A percentile compares a stretch with the other conserved stretches of the same genome.
phyloP scores from a whole-genome alignment of 176 grass and related monocot species.

The Lolium multiflorum region DNA sequence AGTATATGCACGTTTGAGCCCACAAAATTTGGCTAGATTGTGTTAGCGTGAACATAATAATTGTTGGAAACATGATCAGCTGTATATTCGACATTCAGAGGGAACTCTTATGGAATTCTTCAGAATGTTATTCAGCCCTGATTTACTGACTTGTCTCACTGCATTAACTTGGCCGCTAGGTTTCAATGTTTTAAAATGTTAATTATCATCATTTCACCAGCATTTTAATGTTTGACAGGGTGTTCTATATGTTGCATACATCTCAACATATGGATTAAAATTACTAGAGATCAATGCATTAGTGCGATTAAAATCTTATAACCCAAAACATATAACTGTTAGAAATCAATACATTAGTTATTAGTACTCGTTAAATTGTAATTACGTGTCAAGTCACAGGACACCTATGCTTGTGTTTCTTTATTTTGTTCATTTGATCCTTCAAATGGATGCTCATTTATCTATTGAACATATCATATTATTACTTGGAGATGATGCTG shows the following conservation, averaged over 20 bases:
- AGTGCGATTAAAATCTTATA: neutral
- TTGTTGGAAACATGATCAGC: neutral
- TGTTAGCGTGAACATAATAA: constrained; percentile 2
- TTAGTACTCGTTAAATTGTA: neutral
- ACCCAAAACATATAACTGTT: too few relatives aligned
- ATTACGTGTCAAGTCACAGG: neutral
- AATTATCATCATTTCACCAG: neutral
- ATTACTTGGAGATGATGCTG: too few relatives aligned
- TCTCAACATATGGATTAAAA: neutral
- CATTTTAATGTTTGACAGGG: neutral
- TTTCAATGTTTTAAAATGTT: neutral
- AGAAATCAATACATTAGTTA: neutral
- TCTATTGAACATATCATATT: too few relatives aligned
- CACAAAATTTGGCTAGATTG: neutral
- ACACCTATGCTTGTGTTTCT: neutral
- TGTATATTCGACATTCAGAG: neutral
- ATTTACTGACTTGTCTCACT: neutral
- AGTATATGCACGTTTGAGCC: neutral
- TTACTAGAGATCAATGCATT: neutral
- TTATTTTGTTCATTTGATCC: neutral
- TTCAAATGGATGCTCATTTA: too few relatives aligned
- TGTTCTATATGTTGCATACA: neutral
- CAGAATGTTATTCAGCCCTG: neutral
- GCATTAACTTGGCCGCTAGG: neutral
- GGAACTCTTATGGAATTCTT: neutral